These are phyloP conservation scores for Penicillium waksmanii DNA, from an alignment of 495 filamentous ascomycete species.

Conservation along the genomic window DNA sequence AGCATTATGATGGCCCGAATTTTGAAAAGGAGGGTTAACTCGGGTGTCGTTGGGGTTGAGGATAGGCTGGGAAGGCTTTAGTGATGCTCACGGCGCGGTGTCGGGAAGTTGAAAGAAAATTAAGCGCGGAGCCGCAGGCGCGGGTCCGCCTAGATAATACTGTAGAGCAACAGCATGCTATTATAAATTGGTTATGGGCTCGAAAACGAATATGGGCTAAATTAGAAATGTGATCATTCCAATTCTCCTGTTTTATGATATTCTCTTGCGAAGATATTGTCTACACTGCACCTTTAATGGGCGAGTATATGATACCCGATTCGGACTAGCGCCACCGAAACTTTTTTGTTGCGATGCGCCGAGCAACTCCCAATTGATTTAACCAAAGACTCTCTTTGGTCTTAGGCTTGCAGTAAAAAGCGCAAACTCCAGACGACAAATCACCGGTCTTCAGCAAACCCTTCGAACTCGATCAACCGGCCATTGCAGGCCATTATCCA, in stretches of 20 bases:
- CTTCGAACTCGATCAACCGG: background rate
- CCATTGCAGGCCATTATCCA: slow-evolving; percentile 9
- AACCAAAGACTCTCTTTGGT: slow-evolving; percentile 12
- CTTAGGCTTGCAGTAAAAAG: background rate
- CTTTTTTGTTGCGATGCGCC: slow-evolving; percentile 31
- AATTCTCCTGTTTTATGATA: background rate
- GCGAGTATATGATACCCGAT: slow-evolving; percentile 23
- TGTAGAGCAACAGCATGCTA: background rate
- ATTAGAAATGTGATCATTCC: background rate
- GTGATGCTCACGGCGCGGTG: slow-evolving; percentile 28
- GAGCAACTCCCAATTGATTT: slow-evolving; percentile 14
- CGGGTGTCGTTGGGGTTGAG: slow-evolving; percentile 14
- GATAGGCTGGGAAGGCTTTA: slow-evolving; percentile 13
- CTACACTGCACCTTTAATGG: background rate
- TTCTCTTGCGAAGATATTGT: background rate
- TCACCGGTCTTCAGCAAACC: background rate
- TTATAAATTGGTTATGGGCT: background rate
- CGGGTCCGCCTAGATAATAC: slow-evolving; percentile 31
- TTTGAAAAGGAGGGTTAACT: slow-evolving; percentile 8
- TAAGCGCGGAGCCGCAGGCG: slow-evolving; percentile 44
- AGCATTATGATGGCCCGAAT: slow-evolving; percentile 32
- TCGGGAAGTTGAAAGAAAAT: slow-evolving; percentile 41
- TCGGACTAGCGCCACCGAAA: slow-evolving; percentile 33
- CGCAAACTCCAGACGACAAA: background rate
- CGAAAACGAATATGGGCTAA: background rate